phyloP scores from a whole-genome alignment of 2,329 filamentous ascomycete species.

The Talaromyces islandicus region DNA sequence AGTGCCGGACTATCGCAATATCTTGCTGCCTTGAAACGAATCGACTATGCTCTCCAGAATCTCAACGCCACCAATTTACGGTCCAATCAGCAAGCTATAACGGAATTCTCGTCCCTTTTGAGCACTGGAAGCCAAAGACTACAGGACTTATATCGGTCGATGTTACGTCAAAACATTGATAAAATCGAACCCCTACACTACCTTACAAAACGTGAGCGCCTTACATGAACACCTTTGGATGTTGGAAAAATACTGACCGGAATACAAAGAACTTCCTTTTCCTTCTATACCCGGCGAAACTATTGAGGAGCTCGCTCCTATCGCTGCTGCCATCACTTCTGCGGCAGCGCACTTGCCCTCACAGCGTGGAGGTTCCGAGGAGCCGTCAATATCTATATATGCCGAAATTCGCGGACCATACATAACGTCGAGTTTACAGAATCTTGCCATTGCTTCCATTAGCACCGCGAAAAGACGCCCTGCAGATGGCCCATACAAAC shows the following conservation, averaged over 20 bases:
- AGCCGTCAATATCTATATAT: constrained; percentile 74
- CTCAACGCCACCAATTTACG: constrained; percentile 86
- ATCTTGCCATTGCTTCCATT: constrained; percentile 79
- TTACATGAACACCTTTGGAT: neutral
- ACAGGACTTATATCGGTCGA: constrained; percentile 74
- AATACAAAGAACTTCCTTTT: constrained; percentile 59
- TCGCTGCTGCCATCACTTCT: constrained; percentile 67
- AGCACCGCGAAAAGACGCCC: constrained; percentile 71
- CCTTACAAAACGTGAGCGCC: constrained; percentile 70
- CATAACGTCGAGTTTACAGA: constrained; percentile 73
- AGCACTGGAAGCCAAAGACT: constrained; percentile 75
- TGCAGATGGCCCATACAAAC: constrained; percentile 74
- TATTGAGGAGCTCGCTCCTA: constrained; percentile 67
- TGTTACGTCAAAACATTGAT: constrained; percentile 70
- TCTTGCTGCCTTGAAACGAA: constrained; percentile 79
- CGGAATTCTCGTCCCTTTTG: constrained; percentile 71
- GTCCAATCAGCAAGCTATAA: constrained; percentile 82
- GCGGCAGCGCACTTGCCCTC: constrained; percentile 43
- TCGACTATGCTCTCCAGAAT: constrained; percentile 76
- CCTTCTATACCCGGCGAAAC: constrained; percentile 73
- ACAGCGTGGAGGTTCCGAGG: constrained; percentile 50
- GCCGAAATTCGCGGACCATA: constrained; percentile 82
- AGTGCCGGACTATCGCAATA: constrained; percentile 78
- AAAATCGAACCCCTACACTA: constrained; percentile 86
- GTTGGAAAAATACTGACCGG: constrained; percentile 12